Base-by-base conservation (phyloP, 805 yeast genomes). In the Candida fluviatilis region DNA sequence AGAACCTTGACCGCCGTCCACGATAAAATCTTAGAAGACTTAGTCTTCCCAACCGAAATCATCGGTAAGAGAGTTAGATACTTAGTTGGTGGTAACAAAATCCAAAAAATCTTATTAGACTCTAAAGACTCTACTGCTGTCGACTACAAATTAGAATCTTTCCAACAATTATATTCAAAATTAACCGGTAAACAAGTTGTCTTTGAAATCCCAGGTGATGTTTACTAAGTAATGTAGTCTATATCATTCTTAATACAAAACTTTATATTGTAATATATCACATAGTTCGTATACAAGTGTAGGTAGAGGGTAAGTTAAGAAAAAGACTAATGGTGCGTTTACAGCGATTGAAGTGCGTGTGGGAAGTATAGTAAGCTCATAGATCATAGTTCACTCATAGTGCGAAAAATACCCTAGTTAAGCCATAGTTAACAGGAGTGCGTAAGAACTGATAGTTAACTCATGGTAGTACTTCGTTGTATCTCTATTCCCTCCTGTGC, bases 181-280 rank as follows among this genome's bases (percentile, higher is more conserved):
- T 87, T 91, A 75, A 91, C 99, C 66, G 99, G 99, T 78, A 91
- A 93, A 84, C 95, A 90, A 76, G 96, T 93, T 76, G 93, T 89
- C 63, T 91, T 91, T 69, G 98, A 91, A 84, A 86, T 91, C 66
- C 73, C 74, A 57, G 66, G 69, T 59, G 73, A 68, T 55, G 60
- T 57, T 45, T 62, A 62, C 64, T 64, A 65, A 61, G 49, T 47
- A 39, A 15, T 18, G 13, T 40, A 39, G 38, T 36, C 37, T 37
- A 31, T 33, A 33, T 33, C 35, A 24, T 26, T 26, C 29, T 26
- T 26, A 26, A 26, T 26, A 26, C 29, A 26, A 12, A 26, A 26
- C 7, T 12, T 26, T 26, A 26, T 26, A 26, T 14, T 34, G 23
- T 35, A 23, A 31, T 35, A 35, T 41, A 25, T 38, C 30, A 23